phyloP scores from a whole-genome alignment of 257 asterid species.

The Oldenlandia corymbosa region DNA sequence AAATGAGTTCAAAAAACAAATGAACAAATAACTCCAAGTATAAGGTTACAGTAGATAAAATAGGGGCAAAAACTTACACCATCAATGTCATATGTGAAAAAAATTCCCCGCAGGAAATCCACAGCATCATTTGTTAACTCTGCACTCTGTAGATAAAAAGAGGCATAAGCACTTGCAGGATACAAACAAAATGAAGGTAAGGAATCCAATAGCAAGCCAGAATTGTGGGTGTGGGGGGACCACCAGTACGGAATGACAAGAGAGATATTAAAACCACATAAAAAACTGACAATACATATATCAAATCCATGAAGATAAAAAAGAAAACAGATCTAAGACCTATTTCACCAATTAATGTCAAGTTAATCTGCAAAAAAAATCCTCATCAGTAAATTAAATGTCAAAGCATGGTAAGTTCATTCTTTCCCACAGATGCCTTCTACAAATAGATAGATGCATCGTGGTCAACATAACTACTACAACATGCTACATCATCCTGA shows the following conservation, averaged over 20 bases:
- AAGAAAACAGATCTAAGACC: not conserved
- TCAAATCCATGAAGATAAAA: not conserved
- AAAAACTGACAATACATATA: not conserved
- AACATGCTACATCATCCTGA: not conserved
- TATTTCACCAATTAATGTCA: not conserved
- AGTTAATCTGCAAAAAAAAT: no score
- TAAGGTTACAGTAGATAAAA: not conserved
- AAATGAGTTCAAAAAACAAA: not conserved
- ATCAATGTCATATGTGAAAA: slow-evolving; percentile 71
- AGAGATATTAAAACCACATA: not conserved
- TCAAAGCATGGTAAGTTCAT: not conserved
- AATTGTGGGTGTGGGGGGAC: no score
- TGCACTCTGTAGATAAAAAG: slow-evolving; percentile 49
- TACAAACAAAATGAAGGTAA: not conserved
- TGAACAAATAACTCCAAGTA: not conserved
- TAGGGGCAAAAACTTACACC: slow-evolving; percentile 50
- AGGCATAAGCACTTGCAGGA: not conserved
- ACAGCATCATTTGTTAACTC: slow-evolving; percentile 86
- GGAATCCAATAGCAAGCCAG: not conserved
- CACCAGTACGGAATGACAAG: no score
- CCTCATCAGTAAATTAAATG: not conserved
- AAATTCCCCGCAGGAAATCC: slow-evolving; percentile 69
- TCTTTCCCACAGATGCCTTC: not conserved
- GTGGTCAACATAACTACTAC: not conserved
- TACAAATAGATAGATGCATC: not conserved